These are phyloP conservation scores for Penicillium cataractarum DNA, from an alignment of 495 filamentous ascomycete genomes.

Conservation along the genomic window DNA sequence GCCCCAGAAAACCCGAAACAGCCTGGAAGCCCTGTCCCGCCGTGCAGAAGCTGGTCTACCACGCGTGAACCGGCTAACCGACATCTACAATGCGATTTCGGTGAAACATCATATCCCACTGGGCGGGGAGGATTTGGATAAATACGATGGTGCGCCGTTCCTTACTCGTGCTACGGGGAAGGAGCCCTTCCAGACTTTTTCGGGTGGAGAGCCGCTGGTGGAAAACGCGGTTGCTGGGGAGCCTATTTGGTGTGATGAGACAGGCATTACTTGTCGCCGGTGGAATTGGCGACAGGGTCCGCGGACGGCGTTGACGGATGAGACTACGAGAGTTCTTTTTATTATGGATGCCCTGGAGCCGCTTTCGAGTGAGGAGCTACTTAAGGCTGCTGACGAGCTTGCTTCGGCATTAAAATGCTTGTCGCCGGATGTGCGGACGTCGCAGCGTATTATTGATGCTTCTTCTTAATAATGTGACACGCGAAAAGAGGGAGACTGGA, in stretches of 20 bases:
- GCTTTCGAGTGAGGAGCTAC: slow-evolving; percentile 12
- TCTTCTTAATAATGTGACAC: not conserved
- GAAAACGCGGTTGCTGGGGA: slow-evolving; percentile 29
- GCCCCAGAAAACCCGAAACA: slow-evolving; percentile 31
- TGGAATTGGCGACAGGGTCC: slow-evolving; percentile 41
- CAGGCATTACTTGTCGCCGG: slow-evolving; percentile 35
- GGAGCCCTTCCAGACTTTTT: slow-evolving; percentile 31
- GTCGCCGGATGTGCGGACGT: slow-evolving; percentile 16
- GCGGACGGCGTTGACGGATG: slow-evolving; percentile 33
- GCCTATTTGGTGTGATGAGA: slow-evolving; percentile 38
- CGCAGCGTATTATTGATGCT: slow-evolving; percentile 10
- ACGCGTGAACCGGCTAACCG: slow-evolving; percentile 38
- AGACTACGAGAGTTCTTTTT: slow-evolving; percentile 32
- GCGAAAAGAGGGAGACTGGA: not conserved
- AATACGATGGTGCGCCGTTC: slow-evolving; percentile 35
- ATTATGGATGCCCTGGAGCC: slow-evolving; percentile 30
- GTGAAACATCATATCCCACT: slow-evolving; percentile 41
- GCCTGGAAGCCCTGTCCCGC: slow-evolving; percentile 36
- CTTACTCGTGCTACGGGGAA: slow-evolving; percentile 34
- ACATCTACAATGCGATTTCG: slow-evolving; percentile 42
- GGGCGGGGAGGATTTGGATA: slow-evolving; percentile 39
- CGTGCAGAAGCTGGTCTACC: slow-evolving; percentile 35
- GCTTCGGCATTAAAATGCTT: slow-evolving; percentile 9
- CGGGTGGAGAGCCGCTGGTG: slow-evolving; percentile 23
- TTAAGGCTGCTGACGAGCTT: slow-evolving; percentile 25